Evolutionary conservation across 2,329 filamentous ascomycete species (phyloP), one percentile per base, ranked within the genome.

Genomic region (Bipolaris bicolor): DNA sequence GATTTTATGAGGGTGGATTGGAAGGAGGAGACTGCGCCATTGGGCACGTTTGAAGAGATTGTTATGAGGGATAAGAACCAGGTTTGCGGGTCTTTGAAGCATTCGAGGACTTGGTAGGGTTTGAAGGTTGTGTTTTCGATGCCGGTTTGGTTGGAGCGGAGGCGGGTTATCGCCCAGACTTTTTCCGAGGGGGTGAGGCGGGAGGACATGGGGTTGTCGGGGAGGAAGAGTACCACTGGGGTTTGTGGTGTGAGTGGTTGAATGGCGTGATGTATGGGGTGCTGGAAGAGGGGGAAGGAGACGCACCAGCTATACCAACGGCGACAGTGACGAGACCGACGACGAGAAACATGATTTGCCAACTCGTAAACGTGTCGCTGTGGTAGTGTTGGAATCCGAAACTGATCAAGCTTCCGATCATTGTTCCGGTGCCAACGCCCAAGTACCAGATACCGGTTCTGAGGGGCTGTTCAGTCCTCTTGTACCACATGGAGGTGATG

Each of bases 331-430:
- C 52, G 0, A 68, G 48, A 2, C 77, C 77, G 15, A 79, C 85
- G n/a, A 90, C 82, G 16, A 90, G 74, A 68, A 90, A 90, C 63
- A 89, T 86, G 63, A 86, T 88, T 64, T 83, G 84, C 86, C 87
- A 90, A 0, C 82, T 83, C 0, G 82, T 78, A 18, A 89, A 77
- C 1, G 79, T 76, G 62, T 86, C 86, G 24, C 70, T 70, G 3
- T 62, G 58, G 3, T 65, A 61, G 60, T 86, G 80, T 1, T 86
- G 86, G 44, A 88, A 88, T 0, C 81, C 86, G 54, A 85, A 88
- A 0, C 83, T 83, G 0, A 86, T 70, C 2, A 85, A 65, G 0
- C 84, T 84, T 45, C 85, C 85, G 0, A 86, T 79, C 0, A 85
- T 84, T 33, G 86, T 85, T 0, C 86, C 66, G 1, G 49, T 58